A percentile compares a stretch with the other conserved stretches of the same genome.
Conservation (phyloP, 495 filamentous ascomycete species). For the Arthonia radiata region DNA sequence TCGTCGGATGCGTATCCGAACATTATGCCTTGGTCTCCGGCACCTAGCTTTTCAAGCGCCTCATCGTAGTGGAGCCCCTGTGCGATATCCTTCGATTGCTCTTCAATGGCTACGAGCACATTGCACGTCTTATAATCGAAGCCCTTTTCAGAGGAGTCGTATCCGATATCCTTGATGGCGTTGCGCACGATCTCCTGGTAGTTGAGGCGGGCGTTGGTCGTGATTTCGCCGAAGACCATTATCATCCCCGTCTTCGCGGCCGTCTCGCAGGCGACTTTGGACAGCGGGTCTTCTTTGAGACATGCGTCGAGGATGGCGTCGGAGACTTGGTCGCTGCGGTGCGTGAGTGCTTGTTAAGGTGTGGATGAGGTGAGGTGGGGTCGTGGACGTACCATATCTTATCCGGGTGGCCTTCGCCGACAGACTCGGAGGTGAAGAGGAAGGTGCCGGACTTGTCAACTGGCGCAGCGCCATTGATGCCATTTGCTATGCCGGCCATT, state of each 20-base stretch:
- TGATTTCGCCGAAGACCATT: slow-evolving; percentile 99
- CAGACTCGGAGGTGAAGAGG: slow-evolving; percentile 98
- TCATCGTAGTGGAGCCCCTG: slow-evolving; percentile 94
- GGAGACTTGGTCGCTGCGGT: slow-evolving; percentile 68
- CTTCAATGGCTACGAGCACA: slow-evolving; percentile 93
- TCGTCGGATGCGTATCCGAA: slow-evolving; percentile 99
- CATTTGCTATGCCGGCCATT: slow-evolving; percentile 33
- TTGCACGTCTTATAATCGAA: slow-evolving; percentile 99
- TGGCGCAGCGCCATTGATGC: slow-evolving; percentile 15
- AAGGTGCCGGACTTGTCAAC: slow-evolving; percentile 47
- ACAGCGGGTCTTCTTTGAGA: slow-evolving; percentile 74
- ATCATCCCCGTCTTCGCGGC: slow-evolving; percentile 98
- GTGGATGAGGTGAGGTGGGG: slow-evolving; percentile 1
- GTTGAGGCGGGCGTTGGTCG: slow-evolving; percentile 80
- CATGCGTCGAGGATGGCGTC: slow-evolving; percentile 98
- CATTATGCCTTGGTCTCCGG: slow-evolving; percentile 99
- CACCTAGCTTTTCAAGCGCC: slow-evolving; percentile 89
- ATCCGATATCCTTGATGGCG: slow-evolving; percentile 95
- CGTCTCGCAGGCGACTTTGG: slow-evolving; percentile 97
- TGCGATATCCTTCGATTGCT: slow-evolving; percentile 96
- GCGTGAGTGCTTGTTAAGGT: slow-evolving; percentile 6
- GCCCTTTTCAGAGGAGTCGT: slow-evolving; percentile 87
- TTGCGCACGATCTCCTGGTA: slow-evolving; percentile 94
- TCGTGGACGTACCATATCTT: slow-evolving; percentile 30
- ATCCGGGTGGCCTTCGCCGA: slow-evolving; percentile 93